phyloP scores from a whole-genome alignment of 2,329 filamentous ascomycete species.

The Diaporthe caulivora region DNA sequence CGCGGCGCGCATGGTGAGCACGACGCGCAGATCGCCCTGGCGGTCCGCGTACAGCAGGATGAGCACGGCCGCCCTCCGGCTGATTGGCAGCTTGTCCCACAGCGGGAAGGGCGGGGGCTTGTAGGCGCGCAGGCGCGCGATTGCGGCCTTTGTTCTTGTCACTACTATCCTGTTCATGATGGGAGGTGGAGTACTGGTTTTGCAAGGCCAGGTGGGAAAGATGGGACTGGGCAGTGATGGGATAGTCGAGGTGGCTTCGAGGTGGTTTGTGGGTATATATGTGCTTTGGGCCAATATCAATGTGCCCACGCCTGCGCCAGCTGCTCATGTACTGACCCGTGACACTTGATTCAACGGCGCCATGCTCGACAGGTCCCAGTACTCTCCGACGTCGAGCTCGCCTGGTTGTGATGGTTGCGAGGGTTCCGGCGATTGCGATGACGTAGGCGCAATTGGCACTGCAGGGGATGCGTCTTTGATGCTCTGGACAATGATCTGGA shows the following conservation, averaged over 20 bases:
- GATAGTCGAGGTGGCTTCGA: too few species aligned
- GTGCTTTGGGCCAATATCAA: not conserved
- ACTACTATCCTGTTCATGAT: conserved; percentile 46
- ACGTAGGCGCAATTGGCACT: conserved; percentile 34
- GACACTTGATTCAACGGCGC: conserved; percentile 67
- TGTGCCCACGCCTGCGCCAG: not conserved
- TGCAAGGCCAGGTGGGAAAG: conserved; percentile 24
- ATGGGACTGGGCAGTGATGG: not conserved
- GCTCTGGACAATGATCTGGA: conserved; percentile 42
- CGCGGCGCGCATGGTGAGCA: conserved; percentile 76
- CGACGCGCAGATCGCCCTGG: conserved; percentile 80
- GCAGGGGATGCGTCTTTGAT: conserved; percentile 40
- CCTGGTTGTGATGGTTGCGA: conserved; percentile 22
- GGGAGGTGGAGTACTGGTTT: conserved; percentile 30
- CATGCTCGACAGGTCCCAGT: conserved; percentile 71
- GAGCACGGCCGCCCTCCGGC: conserved; percentile 85
- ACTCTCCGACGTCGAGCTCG: conserved; percentile 56
- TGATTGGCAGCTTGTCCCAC: conserved; percentile 72
- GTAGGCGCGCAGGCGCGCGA: conserved; percentile 72
- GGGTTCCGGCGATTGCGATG: conserved; percentile 16
- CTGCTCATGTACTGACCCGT: conserved; percentile 58
- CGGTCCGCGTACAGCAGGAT: conserved; percentile 89
- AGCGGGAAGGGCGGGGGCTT: conserved; percentile 70
- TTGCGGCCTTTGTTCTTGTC: conserved; percentile 61
- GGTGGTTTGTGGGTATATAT: not conserved